These are phyloP conservation scores for Leucaena leucocephala DNA, from an alignment of 306 rosid species.

Conservation along the genomic window DNA sequence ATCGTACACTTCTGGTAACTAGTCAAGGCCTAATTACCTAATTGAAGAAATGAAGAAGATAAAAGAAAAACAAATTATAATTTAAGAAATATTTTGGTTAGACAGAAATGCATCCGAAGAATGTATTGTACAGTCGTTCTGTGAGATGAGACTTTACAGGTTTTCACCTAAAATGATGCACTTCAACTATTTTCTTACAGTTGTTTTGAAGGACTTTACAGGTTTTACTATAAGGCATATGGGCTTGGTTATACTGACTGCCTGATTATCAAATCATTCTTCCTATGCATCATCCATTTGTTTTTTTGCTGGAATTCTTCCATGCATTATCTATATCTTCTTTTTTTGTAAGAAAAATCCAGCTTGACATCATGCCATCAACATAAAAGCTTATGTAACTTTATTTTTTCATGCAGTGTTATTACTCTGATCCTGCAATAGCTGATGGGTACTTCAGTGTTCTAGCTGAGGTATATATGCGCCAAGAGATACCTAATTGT, in stretches of 20 bases:
- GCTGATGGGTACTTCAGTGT: conserved; percentile 99
- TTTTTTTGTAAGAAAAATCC: conserved; percentile 12
- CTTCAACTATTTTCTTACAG: too few species aligned
- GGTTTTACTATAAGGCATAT: too few species aligned
- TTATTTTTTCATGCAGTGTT: conserved; percentile 65
- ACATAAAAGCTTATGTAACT: conserved; percentile 31
- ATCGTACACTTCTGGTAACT: not conserved
- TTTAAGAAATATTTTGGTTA: not conserved
- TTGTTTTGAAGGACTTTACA: not conserved
- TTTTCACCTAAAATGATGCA: not conserved
- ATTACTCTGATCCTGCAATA: conserved; percentile 93
- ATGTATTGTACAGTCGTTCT: not conserved
- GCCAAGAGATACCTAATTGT: conserved; percentile 98
- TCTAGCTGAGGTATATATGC: conserved; percentile 99
- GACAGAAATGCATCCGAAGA: not conserved
- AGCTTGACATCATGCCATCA: not conserved
- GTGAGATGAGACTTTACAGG: not conserved
- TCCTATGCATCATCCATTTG: conserved; percentile 21
- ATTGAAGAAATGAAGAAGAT: conserved; percentile 14
- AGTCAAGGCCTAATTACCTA: conserved; percentile 7
- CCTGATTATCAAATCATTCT: conserved; percentile 23
- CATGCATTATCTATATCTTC: conserved; percentile 1
- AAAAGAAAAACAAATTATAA: not conserved
- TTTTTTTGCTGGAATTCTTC: not conserved
- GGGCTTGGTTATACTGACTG: not conserved